These are phyloP conservation scores for Elongisporangium anandrum DNA, from an alignment of 352 stramenopile genomes.

Conservation along the genomic window DNA sequence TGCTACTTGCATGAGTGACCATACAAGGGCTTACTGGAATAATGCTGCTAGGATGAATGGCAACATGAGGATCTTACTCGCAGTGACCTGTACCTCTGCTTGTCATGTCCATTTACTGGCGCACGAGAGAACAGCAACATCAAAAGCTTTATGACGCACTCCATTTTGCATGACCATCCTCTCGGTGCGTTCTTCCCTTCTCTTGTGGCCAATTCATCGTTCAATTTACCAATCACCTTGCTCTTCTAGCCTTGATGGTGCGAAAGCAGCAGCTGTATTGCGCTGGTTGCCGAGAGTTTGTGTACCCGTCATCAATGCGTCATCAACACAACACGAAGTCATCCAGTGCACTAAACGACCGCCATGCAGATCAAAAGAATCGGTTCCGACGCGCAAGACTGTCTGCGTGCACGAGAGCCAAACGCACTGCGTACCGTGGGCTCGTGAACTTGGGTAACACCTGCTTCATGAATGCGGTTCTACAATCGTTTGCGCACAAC, in stretches of 20 bases:
- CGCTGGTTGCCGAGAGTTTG: slow-evolving; percentile 48
- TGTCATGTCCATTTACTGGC: slow-evolving; percentile 48
- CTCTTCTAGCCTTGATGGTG: slow-evolving; percentile 29
- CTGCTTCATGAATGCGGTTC: slow-evolving; percentile 80
- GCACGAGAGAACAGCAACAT: slow-evolving; percentile 24
- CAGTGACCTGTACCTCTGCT: slow-evolving; percentile 34
- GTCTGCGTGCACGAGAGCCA: neutral
- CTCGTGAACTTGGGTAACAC: slow-evolving; percentile 86
- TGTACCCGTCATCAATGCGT: slow-evolving; percentile 39
- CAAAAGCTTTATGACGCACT: slow-evolving; percentile 59
- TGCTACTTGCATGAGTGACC: neutral
- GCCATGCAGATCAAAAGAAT: slow-evolving; percentile 2
- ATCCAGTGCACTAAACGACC: slow-evolving; percentile 3
- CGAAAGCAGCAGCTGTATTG: slow-evolving; percentile 55
- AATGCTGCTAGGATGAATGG: neutral
- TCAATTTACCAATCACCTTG: neutral
- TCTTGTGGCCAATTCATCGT: neutral
- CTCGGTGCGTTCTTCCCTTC: slow-evolving; percentile 26
- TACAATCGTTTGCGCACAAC: slow-evolving; percentile 71
- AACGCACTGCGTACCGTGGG: slow-evolving; percentile 24
- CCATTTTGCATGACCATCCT: slow-evolving; percentile 52
- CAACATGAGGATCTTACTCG: neutral
- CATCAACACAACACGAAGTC: slow-evolving; percentile 16
- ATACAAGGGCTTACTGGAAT: neutral
- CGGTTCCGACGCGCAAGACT: neutral